A percentile compares a stretch with the other conserved stretches of the same genome.
Conservation (phyloP, 2,329 filamentous ascomycete genomes). For the Juglanconis sp. region DNA sequence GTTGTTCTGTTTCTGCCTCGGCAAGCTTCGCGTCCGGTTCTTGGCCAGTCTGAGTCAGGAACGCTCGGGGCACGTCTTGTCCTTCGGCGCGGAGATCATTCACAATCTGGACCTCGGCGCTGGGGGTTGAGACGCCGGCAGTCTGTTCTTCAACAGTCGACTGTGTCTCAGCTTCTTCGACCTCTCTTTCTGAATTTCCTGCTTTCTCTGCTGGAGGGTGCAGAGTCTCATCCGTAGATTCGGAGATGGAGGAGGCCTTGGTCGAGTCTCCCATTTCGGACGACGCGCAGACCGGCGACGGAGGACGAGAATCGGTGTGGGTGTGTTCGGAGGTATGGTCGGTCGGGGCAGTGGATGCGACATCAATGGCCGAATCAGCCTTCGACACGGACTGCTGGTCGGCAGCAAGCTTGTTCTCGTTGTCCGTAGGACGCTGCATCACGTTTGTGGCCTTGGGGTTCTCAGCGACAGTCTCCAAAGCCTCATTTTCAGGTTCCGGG, state of each 20-base stretch:
- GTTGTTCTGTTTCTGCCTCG: constrained; percentile 5
- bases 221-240: constrained; percentile 59
- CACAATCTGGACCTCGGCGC: background rate
- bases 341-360: constrained; percentile 44
- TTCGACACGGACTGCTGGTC: constrained; percentile 40
- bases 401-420: constrained; percentile 22
- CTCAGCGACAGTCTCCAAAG: constrained; percentile 36
- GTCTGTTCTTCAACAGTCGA: constrained; percentile 9
- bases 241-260: constrained; percentile 61
- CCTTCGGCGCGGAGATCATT: constrained; percentile 1
- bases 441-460: constrained; percentile 12
- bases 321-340: constrained; percentile 47
- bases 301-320: constrained; percentile 54
- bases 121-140: background rate
- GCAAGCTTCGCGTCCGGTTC: background rate
- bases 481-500: constrained; percentile 12
- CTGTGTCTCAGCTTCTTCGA: constrained; percentile 10
- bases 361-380: constrained; percentile 53
- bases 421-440: constrained; percentile 16
- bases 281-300: constrained; percentile 50
- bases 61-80: constrained; percentile 8
- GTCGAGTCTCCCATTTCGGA: constrained; percentile 59
- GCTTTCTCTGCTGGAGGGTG: constrained; percentile 36
- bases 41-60: constrained; percentile 12
- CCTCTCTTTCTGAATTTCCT: constrained; percentile 10